phyloP scores from a whole-genome alignment of 257 asterid genomes.

The Thymus quinquecostatus region DNA sequence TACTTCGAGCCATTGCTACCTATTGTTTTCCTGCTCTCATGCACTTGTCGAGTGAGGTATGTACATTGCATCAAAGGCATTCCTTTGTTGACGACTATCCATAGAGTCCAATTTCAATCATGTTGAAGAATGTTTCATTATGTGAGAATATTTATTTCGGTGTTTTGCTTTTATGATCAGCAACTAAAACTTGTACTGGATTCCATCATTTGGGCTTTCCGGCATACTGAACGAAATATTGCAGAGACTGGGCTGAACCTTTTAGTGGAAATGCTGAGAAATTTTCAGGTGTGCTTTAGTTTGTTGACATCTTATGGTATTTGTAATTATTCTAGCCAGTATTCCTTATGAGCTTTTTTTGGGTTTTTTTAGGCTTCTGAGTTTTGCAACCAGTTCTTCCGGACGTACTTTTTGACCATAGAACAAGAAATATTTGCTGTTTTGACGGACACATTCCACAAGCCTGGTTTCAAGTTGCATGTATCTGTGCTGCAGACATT shows the following conservation, averaged over 20 bases:
- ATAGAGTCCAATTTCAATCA: not conserved
- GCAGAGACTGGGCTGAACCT: conserved; percentile 99
- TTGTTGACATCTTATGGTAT: conserved; percentile 14
- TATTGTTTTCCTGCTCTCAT: conserved; percentile 91
- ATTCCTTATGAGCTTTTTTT: conserved; percentile 27
- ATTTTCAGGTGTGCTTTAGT: conserved; percentile 64
- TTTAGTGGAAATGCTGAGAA: conserved; percentile 83
- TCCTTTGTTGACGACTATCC: conserved; percentile 8
- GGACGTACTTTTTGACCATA: conserved; percentile 68
- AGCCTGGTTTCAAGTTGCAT: conserved; percentile 91
- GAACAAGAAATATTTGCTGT: conserved; percentile 96
- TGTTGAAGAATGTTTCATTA: conserved; percentile 6
- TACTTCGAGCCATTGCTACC: conserved; percentile 91
- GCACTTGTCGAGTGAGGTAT: conserved; percentile 89
- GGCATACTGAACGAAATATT: conserved; percentile 96
- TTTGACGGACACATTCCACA: conserved; percentile 86
- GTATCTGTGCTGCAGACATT: conserved; percentile 76
- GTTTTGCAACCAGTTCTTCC: conserved; percentile 73
- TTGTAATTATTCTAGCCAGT: conserved; percentile 4
- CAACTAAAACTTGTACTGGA: conserved; percentile 97
- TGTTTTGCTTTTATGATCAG: conserved; percentile 46
- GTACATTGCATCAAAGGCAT: conserved; percentile 25
- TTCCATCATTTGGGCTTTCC: conserved; percentile 99
- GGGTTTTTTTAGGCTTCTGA: conserved; percentile 65
- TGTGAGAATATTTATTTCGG: conserved; percentile 33